Percentiles rank a stretch among this genome's conserved stretches.
Evolutionary conservation across 2,329 filamentous ascomycete species (phyloP).

Genomic region (Pseudocercospora pini-densiflorae): DNA sequence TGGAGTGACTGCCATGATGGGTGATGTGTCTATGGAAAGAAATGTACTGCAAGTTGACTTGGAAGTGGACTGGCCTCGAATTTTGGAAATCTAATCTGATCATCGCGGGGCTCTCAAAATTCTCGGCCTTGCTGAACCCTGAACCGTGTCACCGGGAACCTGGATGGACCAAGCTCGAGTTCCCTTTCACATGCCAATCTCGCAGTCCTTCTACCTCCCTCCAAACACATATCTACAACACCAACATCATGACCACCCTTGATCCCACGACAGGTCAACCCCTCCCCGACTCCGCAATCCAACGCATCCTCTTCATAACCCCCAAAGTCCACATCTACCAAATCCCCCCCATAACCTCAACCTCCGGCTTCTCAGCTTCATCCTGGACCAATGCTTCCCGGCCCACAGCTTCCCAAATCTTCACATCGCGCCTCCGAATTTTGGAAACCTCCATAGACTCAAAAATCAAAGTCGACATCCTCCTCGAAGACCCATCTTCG

Average conservation of each 20-base stretch:
- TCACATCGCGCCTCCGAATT: conserved; percentile 76
- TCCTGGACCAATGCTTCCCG: conserved; percentile 73
- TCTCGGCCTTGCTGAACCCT: background rate
- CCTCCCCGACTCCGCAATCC: conserved; percentile 72
- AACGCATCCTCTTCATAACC: conserved; percentile 80
- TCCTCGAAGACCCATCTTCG: conserved; percentile 75
- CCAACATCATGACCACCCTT: conserved; percentile 45
- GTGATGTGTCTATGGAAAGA: background rate
- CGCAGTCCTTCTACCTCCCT: background rate
- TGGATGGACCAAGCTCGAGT: background rate
- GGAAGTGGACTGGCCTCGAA: background rate
- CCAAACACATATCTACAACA: background rate
- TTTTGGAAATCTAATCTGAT: conserved; percentile 1
- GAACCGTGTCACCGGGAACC: background rate
- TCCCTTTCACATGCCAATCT: background rate
- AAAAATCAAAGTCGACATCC: conserved; percentile 58
- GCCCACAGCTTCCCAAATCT: conserved; percentile 73
- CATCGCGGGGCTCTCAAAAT: background rate
- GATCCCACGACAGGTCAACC: conserved; percentile 71
- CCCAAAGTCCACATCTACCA: conserved; percentile 81
- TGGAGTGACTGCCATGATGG: conserved; percentile 15
- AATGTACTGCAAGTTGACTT: background rate
- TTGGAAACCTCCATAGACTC: conserved; percentile 40
- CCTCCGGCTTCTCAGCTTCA: conserved; percentile 77
- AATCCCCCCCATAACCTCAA: conserved; percentile 78